Evolutionary conservation across 345 rosid genomes (phyloP), one percentile per base, ranked within the genome.

Genomic region (Turnera subulata): DNA sequence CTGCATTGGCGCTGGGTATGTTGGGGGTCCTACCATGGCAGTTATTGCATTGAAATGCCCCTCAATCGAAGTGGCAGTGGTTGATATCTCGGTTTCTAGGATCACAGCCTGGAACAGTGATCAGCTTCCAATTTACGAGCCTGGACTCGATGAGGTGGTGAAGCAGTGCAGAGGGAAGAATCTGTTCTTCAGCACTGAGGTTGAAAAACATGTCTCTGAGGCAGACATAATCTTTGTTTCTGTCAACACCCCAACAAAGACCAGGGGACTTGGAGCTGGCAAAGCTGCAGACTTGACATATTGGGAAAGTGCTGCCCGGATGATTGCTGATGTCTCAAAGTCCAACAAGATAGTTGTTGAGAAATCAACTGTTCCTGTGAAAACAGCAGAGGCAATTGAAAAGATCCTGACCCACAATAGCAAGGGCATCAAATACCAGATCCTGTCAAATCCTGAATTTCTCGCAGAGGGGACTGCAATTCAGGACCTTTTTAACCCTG

Each of bases 81-180:
- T 83, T 6, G 93, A 81, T 62, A 83, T 85, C 66, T 79, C 93
- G 1, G 76, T 62, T n/a, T 49, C 83, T 11, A 73, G 93, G 63
- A 83, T 85, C 69, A 51, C 57, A 0, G 86, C 93, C 18, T 85
- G 93, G 89, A 85, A 85, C 66, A 72, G 89, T 22, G 82, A 83
- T 7, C 77, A 71, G 56, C 84, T 85, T 35, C 92, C 92, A 0
- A 82, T 82, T 42, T 85, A 80, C 17, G 92, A 85, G 70, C 92
- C 86, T 0, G 89, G 89, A 57, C 86, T 85, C 1, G 83, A 82
- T 1, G 83, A 80, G 4, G 84, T 85, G 44, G 92, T 85, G 55
- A 78, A 78, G 75, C 78, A 79, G 52, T 79, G 89, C 71, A 76
- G 84, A 38, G 89, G 93, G 19, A 81, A 62, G 71, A 86, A 83